phyloP scores from a whole-genome alignment of 2,329 filamentous ascomycete genomes.

The Ambrosiella beaveri region DNA sequence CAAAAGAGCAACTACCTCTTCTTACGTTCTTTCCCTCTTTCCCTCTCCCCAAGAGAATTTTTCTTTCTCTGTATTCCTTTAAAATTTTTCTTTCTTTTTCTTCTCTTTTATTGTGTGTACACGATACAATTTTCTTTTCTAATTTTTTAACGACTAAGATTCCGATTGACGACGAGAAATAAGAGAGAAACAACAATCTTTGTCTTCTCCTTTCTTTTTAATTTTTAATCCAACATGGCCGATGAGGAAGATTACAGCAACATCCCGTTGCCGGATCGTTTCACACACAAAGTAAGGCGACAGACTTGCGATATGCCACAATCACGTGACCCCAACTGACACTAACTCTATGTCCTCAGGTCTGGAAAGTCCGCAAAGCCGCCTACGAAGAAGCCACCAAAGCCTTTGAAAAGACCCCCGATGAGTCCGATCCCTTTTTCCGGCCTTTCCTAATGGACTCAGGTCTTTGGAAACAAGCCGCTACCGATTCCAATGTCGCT shows the following conservation, averaged over 20 bases:
- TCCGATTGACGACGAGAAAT: too few relatives aligned
- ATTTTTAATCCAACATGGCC: constrained; percentile 38
- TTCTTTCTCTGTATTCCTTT: too few relatives aligned
- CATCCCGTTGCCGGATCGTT: constrained; percentile 62
- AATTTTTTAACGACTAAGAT: too few relatives aligned
- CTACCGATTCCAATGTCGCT: constrained; percentile 87
- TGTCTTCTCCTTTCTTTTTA: background rate
- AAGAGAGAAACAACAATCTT: too few relatives aligned
- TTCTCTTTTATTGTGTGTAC: too few relatives aligned
- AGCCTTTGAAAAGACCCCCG: constrained; percentile 66
- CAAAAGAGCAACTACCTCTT: too few relatives aligned
- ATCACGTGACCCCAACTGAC: background rate
- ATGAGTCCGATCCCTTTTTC: constrained; percentile 74
- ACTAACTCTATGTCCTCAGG: constrained; percentile 25
- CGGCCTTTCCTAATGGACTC: constrained; percentile 74
- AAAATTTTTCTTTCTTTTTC: too few relatives aligned
- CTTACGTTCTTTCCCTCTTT: too few relatives aligned
- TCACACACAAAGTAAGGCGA: constrained; percentile 54
- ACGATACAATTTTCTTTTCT: too few relatives aligned
- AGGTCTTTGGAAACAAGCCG: constrained; percentile 77
- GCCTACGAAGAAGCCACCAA: constrained; percentile 87
- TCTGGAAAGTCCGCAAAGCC: constrained; percentile 93
- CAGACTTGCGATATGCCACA: background rate
- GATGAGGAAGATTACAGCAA: constrained; percentile 68
- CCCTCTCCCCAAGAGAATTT: too few relatives aligned